A percentile compares a stretch with the other conserved stretches of the same genome.
Evolutionary conservation across 805 yeast genomes (phyloP).

Genomic region (Hanseniaspora clermontiae): DNA sequence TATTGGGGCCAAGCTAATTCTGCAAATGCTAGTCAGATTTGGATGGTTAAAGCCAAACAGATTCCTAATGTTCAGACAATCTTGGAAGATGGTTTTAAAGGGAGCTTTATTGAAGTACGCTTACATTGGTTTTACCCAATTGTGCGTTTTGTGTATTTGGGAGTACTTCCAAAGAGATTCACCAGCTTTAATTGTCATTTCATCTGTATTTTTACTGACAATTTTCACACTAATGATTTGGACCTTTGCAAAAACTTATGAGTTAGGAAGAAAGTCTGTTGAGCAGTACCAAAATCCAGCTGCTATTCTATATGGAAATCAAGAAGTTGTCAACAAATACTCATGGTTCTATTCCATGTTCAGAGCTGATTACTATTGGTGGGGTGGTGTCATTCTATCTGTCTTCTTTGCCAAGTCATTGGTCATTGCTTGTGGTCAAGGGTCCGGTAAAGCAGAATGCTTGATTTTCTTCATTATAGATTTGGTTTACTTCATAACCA

Average conservation of each 20-base stretch:
- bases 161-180: conserved; percentile 75
- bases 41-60: conserved; percentile 41
- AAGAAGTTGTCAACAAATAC: conserved; percentile 56
- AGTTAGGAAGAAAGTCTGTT: conserved; percentile 52
- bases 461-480: conserved; percentile 66
- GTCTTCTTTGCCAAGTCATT: conserved; percentile 56
- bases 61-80: conserved; percentile 38
- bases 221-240: conserved; percentile 49
- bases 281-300: conserved; percentile 65
- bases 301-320: conserved; percentile 71
- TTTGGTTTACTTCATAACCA: conserved; percentile 49
- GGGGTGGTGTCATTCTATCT: conserved; percentile 51
- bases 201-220: conserved; percentile 55
- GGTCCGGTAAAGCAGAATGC: conserved; percentile 70
- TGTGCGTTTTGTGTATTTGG: conserved; percentile 70
- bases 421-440: conserved; percentile 68
- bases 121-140: conserved; percentile 74
- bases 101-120: conserved; percentile 71
- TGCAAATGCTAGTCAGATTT: conserved; percentile 36
- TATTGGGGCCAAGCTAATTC: conserved; percentile 38
- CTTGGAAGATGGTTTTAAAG: conserved; percentile 52
- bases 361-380: conserved; percentile 70
- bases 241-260: conserved; percentile 51
- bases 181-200: conserved; percentile 75
- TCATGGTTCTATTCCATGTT: conserved; percentile 88